Evolutionary conservation across 768 basidiomycete species (phyloP).

Genomic region (Suillus bovinus): DNA sequence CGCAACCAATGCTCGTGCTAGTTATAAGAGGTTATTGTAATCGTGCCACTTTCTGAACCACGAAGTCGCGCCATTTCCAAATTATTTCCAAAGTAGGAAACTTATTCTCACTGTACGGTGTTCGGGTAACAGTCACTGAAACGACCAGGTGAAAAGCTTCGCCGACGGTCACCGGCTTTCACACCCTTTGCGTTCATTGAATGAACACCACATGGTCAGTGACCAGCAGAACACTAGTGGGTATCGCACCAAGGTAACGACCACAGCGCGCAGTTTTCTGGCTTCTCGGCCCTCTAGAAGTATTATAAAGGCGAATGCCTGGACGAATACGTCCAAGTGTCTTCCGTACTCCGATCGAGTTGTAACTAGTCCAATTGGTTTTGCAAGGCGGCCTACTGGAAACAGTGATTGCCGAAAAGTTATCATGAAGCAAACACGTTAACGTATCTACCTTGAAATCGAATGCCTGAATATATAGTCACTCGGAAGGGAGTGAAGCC

Average conservation of each 20-base stretch:
- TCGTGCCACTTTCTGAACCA: constrained; percentile 25
- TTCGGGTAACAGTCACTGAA: too few species aligned
- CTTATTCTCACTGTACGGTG: constrained; percentile 24
- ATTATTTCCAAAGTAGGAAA: constrained; percentile 21
- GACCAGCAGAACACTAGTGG: too few species aligned
- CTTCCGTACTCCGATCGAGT: too few species aligned
- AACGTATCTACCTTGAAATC: not conserved
- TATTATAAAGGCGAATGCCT: not conserved
- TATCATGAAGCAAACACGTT: not conserved
- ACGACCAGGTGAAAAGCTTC: too few species aligned
- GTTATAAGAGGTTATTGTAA: constrained; percentile 1
- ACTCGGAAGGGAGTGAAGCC: not conserved
- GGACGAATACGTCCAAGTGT: not conserved
- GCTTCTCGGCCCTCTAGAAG: not conserved
- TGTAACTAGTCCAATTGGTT: too few species aligned
- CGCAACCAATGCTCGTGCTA: not conserved
- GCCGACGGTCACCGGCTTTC: too few species aligned
- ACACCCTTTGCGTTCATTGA: too few species aligned
- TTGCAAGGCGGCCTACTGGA: not conserved
- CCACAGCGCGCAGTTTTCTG: not conserved
- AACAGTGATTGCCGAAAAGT: not conserved
- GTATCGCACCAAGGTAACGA: not conserved
- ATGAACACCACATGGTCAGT: too few species aligned
- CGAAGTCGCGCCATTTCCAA: constrained; percentile 24
- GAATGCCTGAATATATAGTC: not conserved